Conservation (phyloP, 2,329 filamentous ascomycete species). For the Tolypocladium sp. region DNA sequence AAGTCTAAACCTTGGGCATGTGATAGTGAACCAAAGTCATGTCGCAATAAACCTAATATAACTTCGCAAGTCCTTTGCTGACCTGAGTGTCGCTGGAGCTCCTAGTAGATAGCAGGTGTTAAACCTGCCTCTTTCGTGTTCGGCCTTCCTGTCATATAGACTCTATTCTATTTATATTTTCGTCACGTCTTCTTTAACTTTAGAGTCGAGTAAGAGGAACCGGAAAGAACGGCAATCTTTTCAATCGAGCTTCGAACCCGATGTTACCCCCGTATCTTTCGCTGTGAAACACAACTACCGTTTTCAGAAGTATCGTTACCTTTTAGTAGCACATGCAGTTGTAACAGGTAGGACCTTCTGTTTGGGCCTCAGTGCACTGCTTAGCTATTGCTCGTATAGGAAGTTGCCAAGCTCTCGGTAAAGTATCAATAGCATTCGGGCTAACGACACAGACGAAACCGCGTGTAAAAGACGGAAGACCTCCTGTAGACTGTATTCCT, state of each 20-base stretch:
- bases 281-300: not conserved
- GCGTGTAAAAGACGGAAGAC: not conserved
- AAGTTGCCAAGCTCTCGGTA: not conserved
- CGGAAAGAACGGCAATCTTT: not conserved
- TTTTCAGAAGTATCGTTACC: not conserved
- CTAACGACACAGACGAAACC: not conserved
- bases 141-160: not conserved
- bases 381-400: not conserved
- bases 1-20: too few relatives aligned
- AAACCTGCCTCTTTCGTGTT: not conserved
- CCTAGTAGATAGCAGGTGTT: not conserved
- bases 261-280: not conserved
- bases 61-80: not conserved
- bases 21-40: not conserved
- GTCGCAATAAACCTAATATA: not conserved
- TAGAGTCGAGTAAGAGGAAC: not conserved
- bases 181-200: too few relatives aligned
- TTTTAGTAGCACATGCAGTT: not conserved
- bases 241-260: not conserved
- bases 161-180: not conserved
- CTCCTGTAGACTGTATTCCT: fast-evolving
- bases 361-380: not conserved
- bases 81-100: not conserved
- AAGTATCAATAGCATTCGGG: not conserved
- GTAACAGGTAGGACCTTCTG: not conserved